Evolutionary conservation across 441 rosid genomes (phyloP), one percentile per base, ranked within the genome.

Genomic region (Mallotus japonicus): DNA sequence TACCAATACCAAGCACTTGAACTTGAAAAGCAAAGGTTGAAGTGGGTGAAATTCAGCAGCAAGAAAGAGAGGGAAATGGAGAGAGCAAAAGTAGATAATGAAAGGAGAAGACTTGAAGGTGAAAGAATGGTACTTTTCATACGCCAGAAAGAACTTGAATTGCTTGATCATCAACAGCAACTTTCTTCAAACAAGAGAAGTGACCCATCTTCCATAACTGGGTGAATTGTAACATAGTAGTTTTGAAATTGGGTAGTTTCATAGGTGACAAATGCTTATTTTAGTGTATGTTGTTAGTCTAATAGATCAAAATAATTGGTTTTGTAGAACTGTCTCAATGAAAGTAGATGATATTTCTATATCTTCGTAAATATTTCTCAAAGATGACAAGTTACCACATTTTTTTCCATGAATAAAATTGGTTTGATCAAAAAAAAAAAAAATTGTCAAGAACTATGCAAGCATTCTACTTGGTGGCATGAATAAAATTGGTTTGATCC

Each of bases 61-160:
- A 91, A 88, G 85, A 95, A 95, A 72, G 98, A 91, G 77, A 85
- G 97, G 79, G 98, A 95, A 24, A 89, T 93, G 98, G 99, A 95
- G 83, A 90, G 79, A 51, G 85, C 89, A 22, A 93, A 85, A 85
- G 82, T 95, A 0, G 91, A 89, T 77, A 95, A 91, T 24, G 88
- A 91, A 58, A 75, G 93, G 47, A 82, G 83, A 65, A 71, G 81
- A 73, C 88, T 95, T 1, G 99, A 92, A 75, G 85, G 83, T 37
- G 96, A 90, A 71, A 87, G 90, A 67, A 91, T 92, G 97, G 72
- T 85, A 71, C 80, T 95, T 53, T 61, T 84, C 2, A 19, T 92
- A 2, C 73, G 88, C 65, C 87, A 90, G 79, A 91, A 85, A 69
- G 97, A 92, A 81, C 73, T 89, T 62, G 99, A 90, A 66, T 75